A percentile compares a stretch with the other conserved stretches of the same genome.
Evolutionary conservation across 139 green algal genomes (phyloP).

Genomic region (Nannochloris sp.): DNA sequence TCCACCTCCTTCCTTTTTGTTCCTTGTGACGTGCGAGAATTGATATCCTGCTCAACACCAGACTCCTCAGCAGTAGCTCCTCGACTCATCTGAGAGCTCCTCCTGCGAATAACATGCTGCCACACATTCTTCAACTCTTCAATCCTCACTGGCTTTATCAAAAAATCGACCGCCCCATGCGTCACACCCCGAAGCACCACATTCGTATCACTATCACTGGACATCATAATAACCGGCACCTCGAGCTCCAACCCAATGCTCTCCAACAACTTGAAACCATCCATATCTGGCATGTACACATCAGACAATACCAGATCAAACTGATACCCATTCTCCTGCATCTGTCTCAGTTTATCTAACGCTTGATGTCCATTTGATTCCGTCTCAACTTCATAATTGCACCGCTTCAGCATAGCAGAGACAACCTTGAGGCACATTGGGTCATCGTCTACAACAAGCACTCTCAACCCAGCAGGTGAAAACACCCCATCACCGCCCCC

Average conservation of each 20-base stretch:
- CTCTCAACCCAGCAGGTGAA: constrained; percentile 11
- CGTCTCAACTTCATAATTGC: constrained; percentile 64
- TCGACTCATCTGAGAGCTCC: not conserved
- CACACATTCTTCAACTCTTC: constrained; percentile 94
- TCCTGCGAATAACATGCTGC: constrained; percentile 88
- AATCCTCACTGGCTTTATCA: constrained; percentile 94
- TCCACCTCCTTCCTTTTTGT: constrained; percentile 18
- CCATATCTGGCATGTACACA: constrained; percentile 97
- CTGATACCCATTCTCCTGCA: constrained; percentile 24
- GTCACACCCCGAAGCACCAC: constrained; percentile 88
- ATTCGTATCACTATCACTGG: constrained; percentile 77
- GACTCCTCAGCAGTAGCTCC: constrained; percentile 9
- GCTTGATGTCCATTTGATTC: constrained; percentile 48
- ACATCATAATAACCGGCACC: constrained; percentile 98
- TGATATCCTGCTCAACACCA: not conserved
- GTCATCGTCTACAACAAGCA: constrained; percentile 93
- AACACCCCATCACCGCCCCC: not conserved
- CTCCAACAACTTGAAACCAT: constrained; percentile 93
- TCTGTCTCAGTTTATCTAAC: constrained; percentile 48
- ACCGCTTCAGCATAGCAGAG: constrained; percentile 78
- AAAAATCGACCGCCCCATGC: constrained; percentile 91
- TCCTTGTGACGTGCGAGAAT: constrained; percentile 9
- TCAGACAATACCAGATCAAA: constrained; percentile 95
- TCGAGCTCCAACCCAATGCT: constrained; percentile 85
- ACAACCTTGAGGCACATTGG: constrained; percentile 84